Conservation (phyloP, 192 early-diverging fungal species). For the Umbelopsis sp. region DNA sequence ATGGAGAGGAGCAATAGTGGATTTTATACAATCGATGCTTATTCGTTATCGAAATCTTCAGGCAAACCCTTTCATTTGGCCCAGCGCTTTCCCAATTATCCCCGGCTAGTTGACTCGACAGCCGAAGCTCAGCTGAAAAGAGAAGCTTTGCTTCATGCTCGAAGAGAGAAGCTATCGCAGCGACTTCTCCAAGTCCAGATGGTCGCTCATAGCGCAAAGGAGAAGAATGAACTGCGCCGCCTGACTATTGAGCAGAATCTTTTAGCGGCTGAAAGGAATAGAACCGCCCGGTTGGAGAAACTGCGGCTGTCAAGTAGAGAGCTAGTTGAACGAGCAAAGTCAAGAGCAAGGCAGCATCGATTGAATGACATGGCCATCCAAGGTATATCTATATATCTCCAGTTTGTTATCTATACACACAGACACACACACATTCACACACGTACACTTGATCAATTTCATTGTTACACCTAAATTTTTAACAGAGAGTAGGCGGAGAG, state of each 20-base stretch:
- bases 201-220: conserved; percentile 18
- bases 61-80: conserved; percentile 28
- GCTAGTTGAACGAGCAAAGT: conserved; percentile 26
- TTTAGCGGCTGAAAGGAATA: conserved; percentile 21
- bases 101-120: background rate
- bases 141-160: conserved; percentile 25
- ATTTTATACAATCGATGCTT: conserved; percentile 24
- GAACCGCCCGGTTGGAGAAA: conserved; percentile 23
- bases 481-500: conserved; percentile 2
- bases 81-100: conserved; percentile 22
- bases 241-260: conserved; percentile 4
- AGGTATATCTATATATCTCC: background rate
- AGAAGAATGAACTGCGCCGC: conserved; percentile 10
- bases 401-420: background rate
- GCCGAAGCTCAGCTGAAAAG: conserved; percentile 23
- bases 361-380: conserved; percentile 15
- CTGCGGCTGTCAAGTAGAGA: conserved; percentile 21
- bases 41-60: conserved; percentile 15
- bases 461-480: background rate
- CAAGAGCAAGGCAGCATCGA: conserved; percentile 14
- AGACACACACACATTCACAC: too few relatives aligned
- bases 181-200: conserved; percentile 19
- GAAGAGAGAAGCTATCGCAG: conserved; percentile 19
- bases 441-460: background rate
- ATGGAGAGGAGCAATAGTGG: conserved; percentile 20